Evolutionary conservation across 2,329 filamentous ascomycete species (phyloP).

Genomic region (Monascus ruber): DNA sequence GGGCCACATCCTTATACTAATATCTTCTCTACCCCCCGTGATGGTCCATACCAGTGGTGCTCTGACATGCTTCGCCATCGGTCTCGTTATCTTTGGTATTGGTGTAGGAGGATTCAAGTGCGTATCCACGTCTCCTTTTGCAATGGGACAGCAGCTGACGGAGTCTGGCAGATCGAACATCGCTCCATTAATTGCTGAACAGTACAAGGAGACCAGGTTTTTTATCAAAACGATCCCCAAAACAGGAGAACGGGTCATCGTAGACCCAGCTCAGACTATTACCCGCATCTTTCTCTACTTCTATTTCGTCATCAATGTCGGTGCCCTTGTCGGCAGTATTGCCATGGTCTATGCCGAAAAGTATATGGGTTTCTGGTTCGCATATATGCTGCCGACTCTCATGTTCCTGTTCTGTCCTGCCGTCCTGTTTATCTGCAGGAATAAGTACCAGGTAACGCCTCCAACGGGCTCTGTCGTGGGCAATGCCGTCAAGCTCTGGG

Average conservation of each 20-base stretch:
- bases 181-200: conserved; percentile 58
- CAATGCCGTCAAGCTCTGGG: conserved; percentile 53
- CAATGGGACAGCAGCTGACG: not conserved
- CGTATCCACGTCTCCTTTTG: not conserved
- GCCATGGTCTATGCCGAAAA: conserved; percentile 64
- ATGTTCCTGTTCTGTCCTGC: conserved; percentile 53
- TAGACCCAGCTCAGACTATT: conserved; percentile 58
- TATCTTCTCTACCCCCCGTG: conserved; percentile 53
- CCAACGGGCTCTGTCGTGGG: conserved; percentile 62
- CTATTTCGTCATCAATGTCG: conserved; percentile 61
- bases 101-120: conserved; percentile 69
- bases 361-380: conserved; percentile 57
- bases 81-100: conserved; percentile 56
- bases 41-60: conserved; percentile 47
- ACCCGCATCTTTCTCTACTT: conserved; percentile 60
- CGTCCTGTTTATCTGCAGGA: conserved; percentile 48
- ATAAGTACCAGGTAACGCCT: conserved; percentile 52
- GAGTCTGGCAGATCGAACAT: conserved; percentile 47
- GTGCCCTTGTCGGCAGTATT: conserved; percentile 49
- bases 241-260: conserved; percentile 55
- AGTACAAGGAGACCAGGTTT: conserved; percentile 50
- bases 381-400: conserved; percentile 51
- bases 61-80: conserved; percentile 52
- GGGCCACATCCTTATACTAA: conserved; percentile 57
- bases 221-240: conserved; percentile 42